These are phyloP conservation scores for Cladosporium halotolerans DNA, from an alignment of 2,329 filamentous ascomycete species.

Conservation along the genomic window DNA sequence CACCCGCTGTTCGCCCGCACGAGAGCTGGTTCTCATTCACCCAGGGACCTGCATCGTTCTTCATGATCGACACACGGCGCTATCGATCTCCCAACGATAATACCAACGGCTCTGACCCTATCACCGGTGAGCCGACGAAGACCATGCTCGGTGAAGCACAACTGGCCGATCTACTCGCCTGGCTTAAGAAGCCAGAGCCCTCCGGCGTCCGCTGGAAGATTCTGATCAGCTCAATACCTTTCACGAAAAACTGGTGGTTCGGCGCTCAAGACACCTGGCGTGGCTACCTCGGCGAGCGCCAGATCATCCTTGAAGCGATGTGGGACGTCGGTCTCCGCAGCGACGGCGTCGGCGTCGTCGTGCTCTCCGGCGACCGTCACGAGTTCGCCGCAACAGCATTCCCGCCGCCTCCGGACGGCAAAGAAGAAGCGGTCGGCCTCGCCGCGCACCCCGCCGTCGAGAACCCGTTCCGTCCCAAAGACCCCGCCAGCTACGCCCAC, in stretches of 20 bases:
- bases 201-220: conserved; percentile 87
- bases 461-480: conserved; percentile 10
- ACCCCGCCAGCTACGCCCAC: background rate
- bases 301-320: conserved; percentile 76
- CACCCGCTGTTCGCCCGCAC: conserved; percentile 54
- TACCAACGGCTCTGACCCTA: conserved; percentile 52
- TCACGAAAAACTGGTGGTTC: conserved; percentile 95
- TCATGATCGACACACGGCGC: conserved; percentile 85
- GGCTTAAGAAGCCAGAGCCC: conserved; percentile 66
- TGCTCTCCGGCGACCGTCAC: conserved; percentile 89
- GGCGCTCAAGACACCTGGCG: conserved; percentile 90
- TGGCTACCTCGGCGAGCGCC: conserved; percentile 77
- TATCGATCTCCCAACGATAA: conserved; percentile 67
- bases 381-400: conserved; percentile 88
- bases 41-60: conserved; percentile 87
- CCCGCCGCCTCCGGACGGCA: conserved; percentile 51
- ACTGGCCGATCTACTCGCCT: conserved; percentile 70
- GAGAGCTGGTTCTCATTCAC: conserved; percentile 85
- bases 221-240: conserved; percentile 81
- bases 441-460: conserved; percentile 12
- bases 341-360: conserved; percentile 71
- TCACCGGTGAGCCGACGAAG: conserved; percentile 48
- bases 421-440: conserved; percentile 28
- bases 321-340: conserved; percentile 70
- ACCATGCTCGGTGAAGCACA: conserved; percentile 83